These are phyloP conservation scores for Ceratobasidium theobromae DNA, from an alignment of 1,284 basidiomycete genomes.

Conservation along the genomic window DNA sequence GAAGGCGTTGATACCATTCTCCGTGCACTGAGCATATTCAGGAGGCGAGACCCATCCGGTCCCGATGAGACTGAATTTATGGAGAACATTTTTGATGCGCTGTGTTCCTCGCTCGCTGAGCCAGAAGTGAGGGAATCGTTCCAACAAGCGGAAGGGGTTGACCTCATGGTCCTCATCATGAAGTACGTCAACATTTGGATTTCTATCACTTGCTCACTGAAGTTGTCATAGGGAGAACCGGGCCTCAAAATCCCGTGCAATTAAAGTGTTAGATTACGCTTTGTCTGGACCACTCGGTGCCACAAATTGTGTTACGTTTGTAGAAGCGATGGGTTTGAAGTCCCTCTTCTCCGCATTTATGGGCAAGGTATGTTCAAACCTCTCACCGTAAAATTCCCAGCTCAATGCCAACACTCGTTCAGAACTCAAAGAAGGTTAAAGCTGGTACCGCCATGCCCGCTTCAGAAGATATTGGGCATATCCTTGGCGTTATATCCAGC, in stretches of 20 bases:
- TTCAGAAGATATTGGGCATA: conserved; percentile 83
- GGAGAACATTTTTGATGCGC: conserved; percentile 90
- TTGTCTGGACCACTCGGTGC: conserved; percentile 80
- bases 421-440: conserved; percentile 59
- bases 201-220: conserved; percentile 27
- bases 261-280: conserved; percentile 91
- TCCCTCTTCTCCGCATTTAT: conserved; percentile 88
- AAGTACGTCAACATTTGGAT: conserved; percentile 58
- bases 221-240: conserved; percentile 66
- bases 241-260: conserved; percentile 73
- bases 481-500: conserved; percentile 85
- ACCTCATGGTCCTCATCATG: conserved; percentile 96
- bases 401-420: not conserved
- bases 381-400: not conserved
- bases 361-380: conserved; percentile 68
- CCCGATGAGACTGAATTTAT: conserved; percentile 95
- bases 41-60: conserved; percentile 76
- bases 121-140: conserved; percentile 78
- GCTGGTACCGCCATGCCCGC: conserved; percentile 53
- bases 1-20: conserved; percentile 81
- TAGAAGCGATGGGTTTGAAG: conserved; percentile 86
- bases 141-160: conserved; percentile 88
- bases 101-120: conserved; percentile 82
- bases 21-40: conserved; percentile 82
- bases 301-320: conserved; percentile 78